Evolutionary conservation across 2,329 filamentous ascomycete species (phyloP).

Genomic region (Ilyonectria sp.): DNA sequence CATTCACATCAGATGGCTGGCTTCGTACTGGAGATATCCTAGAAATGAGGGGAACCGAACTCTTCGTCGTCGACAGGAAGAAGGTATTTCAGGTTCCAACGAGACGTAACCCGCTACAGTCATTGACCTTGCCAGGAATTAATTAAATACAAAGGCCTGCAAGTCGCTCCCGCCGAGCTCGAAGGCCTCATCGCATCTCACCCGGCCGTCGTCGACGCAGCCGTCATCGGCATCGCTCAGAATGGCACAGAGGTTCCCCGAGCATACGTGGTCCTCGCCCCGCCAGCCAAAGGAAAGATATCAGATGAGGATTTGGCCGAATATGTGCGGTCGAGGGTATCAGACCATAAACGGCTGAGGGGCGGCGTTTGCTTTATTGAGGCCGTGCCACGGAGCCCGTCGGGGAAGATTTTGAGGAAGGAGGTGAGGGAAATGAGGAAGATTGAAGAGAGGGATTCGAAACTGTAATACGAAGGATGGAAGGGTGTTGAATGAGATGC

Average conservation of each 20-base stretch:
- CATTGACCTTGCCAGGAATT: slow-evolving; percentile 63
- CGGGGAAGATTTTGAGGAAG: slow-evolving; percentile 63
- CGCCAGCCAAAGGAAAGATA: slow-evolving; percentile 41
- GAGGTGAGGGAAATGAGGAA: slow-evolving; percentile 54
- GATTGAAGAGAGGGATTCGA: slow-evolving; percentile 33
- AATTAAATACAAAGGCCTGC: slow-evolving; percentile 71
- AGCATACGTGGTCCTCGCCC: slow-evolving; percentile 52
- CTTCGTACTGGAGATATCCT: slow-evolving; percentile 88
- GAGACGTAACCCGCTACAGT: not conserved
- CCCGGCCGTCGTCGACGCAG: slow-evolving; percentile 67
- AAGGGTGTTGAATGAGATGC: too few species aligned
- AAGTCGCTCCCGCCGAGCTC: slow-evolving; percentile 77
- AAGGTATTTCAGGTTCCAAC: slow-evolving; percentile 61
- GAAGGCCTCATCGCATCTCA: slow-evolving; percentile 62
- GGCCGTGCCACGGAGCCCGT: slow-evolving; percentile 76
- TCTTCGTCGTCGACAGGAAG: slow-evolving; percentile 86
- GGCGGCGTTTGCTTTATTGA: slow-evolving; percentile 79
- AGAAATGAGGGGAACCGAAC: slow-evolving; percentile 77
- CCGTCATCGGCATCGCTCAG: slow-evolving; percentile 71
- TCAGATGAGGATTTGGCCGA: slow-evolving; percentile 45
- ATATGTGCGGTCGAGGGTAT: slow-evolving; percentile 50
- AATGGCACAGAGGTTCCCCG: slow-evolving; percentile 65
- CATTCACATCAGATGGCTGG: slow-evolving; percentile 70
- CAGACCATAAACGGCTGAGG: slow-evolving; percentile 75
- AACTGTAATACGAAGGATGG: not conserved